phyloP scores from a whole-genome alignment of 2,329 filamentous ascomycete species.

The Neopestalotiopsis sp. region DNA sequence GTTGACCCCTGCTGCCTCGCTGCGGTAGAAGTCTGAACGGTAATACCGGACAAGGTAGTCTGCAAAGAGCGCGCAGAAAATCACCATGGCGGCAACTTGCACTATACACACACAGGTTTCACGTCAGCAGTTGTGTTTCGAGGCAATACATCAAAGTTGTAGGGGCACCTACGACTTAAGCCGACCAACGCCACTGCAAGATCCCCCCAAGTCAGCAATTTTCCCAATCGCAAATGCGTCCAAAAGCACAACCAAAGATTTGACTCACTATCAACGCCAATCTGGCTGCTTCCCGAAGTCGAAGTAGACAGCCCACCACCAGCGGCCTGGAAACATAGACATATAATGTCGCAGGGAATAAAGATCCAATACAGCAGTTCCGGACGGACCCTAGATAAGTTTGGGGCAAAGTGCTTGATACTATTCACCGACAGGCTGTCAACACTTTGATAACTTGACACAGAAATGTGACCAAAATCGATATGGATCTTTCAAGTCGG shows the following conservation, averaged over 20 bases:
- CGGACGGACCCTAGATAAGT: slow-evolving; percentile 31
- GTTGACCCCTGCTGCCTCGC: neutral
- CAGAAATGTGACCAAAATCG: too few species aligned
- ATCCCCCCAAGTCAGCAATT: neutral
- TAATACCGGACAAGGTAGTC: slow-evolving; percentile 45
- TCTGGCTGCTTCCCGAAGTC: slow-evolving; percentile 48
- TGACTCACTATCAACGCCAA: slow-evolving; percentile 45
- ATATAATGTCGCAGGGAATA: slow-evolving; percentile 48
- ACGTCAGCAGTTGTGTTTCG: neutral
- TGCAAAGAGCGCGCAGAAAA: slow-evolving; percentile 54
- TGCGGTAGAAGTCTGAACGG: slow-evolving; percentile 13
- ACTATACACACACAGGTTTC: slow-evolving; percentile 29
- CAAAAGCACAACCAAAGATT: neutral
- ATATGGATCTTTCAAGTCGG: neutral
- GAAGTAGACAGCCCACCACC: slow-evolving; percentile 47
- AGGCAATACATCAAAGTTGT: neutral
- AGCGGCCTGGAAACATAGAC: slow-evolving; percentile 49
- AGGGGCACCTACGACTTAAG: slow-evolving; percentile 44
- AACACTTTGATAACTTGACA: too few species aligned
- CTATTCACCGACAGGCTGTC: slow-evolving; percentile 32
- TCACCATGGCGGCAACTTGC: slow-evolving; percentile 59
- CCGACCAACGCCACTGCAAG: slow-evolving; percentile 52
- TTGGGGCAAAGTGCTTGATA: slow-evolving; percentile 38
- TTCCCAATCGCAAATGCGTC: neutral
- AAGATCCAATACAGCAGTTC: slow-evolving; percentile 34